Percentiles rank a stretch among this genome's conserved stretches.
Evolutionary conservation across 192 early-diverging fungal genomes (phyloP).

Genomic region (Umbelopsis sp.): DNA sequence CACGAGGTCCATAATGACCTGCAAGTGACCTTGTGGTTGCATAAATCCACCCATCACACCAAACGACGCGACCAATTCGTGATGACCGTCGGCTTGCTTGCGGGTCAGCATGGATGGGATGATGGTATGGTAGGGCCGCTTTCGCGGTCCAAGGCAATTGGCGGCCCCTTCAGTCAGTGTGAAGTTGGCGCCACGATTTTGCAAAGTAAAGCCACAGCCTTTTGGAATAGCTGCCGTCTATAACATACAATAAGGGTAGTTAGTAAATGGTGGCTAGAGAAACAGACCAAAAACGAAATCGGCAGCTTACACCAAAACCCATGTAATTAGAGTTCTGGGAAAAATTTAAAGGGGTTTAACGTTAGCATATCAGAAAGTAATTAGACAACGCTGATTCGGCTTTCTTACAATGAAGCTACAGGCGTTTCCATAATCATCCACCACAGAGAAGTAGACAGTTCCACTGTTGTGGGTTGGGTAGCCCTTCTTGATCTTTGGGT

Average conservation of each 20-base stretch:
- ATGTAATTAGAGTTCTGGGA: slow-evolving; percentile 57
- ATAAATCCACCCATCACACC: slow-evolving; percentile 76
- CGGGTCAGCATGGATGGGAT: slow-evolving; percentile 70
- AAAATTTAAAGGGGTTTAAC: neutral
- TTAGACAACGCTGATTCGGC: too few species aligned
- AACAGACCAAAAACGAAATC: neutral
- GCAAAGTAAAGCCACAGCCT: slow-evolving; percentile 68
- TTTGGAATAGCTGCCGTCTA: slow-evolving; percentile 55
- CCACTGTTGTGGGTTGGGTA: slow-evolving; percentile 64
- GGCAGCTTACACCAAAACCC: slow-evolving; percentile 54
- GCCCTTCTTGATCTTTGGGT: slow-evolving; percentile 54
- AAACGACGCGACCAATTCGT: slow-evolving; percentile 47
- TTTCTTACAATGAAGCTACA: slow-evolving; percentile 73
- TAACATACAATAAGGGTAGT: slow-evolving; percentile 9
- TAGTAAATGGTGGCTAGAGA: slow-evolving; percentile 24
- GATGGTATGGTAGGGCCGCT: slow-evolving; percentile 83
- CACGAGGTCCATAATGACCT: slow-evolving; percentile 71
- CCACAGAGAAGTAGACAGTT: slow-evolving; percentile 78
- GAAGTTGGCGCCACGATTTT: slow-evolving; percentile 73
- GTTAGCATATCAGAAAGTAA: neutral
- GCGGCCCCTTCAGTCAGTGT: slow-evolving; percentile 58
- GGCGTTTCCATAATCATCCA: slow-evolving; percentile 78
- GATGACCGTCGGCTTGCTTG: slow-evolving; percentile 24
- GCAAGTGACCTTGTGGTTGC: slow-evolving; percentile 87
- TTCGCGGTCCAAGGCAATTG: slow-evolving; percentile 66